phyloP scores from a whole-genome alignment of 1,139 yeast species.

The Saccharomyces pastorianus region DNA sequence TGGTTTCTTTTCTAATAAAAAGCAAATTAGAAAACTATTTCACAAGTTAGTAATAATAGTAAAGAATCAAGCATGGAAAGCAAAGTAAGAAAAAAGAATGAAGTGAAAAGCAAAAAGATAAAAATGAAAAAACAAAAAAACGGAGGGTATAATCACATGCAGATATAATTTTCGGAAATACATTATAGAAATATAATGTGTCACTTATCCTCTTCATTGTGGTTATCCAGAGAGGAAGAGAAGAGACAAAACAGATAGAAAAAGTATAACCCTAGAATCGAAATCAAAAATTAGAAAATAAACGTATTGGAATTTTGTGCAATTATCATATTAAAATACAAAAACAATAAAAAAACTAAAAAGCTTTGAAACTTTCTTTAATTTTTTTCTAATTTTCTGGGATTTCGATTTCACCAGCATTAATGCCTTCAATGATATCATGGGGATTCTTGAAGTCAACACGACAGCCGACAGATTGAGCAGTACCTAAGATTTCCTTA shows the following conservation, averaged over 20 bases:
- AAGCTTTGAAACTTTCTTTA: background rate
- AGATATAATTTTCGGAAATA: background rate
- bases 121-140: background rate
- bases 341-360: background rate
- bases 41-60: background rate
- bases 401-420: slow-evolving; percentile 96
- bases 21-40: background rate
- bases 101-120: background rate
- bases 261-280: background rate
- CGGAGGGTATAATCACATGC: background rate
- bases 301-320: background rate
- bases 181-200: background rate
- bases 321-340: background rate
- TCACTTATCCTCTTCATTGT: background rate
- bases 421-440: slow-evolving; percentile 94
- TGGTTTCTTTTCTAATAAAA: background rate
- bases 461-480: slow-evolving; percentile 98
- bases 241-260: background rate
- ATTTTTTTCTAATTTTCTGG: slow-evolving; percentile 58
- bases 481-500: slow-evolving; percentile 99
- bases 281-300: background rate
- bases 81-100: background rate
- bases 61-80: background rate
- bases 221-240: background rate
- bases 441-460: slow-evolving; percentile 99